Conservation (phyloP, 1,139 yeast species). For the Pneumocystis wakefieldiae region DNA sequence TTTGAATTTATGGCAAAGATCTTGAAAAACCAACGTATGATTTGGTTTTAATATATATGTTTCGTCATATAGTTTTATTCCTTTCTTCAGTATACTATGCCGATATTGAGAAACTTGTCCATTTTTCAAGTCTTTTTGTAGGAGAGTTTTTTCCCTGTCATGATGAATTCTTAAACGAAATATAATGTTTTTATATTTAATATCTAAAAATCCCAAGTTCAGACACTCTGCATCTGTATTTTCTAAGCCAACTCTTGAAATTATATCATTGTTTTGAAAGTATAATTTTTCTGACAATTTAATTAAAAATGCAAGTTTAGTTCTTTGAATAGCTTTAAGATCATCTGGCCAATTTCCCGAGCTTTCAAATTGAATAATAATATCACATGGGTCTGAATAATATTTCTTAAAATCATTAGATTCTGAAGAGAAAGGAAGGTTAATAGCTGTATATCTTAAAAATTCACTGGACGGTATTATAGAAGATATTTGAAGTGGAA, state of each 20-base stretch:
- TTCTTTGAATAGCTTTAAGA: constrained; percentile 63
- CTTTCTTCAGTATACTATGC: constrained; percentile 5
- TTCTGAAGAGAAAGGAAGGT: constrained; percentile 1
- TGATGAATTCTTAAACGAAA: constrained; percentile 16
- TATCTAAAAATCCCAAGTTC: constrained; percentile 13
- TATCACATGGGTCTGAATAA: constrained; percentile 27
- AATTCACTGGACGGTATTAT: constrained; percentile 55
- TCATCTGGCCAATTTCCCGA: constrained; percentile 96
- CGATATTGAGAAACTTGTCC: constrained; percentile 2
- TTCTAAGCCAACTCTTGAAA: constrained; percentile 11
- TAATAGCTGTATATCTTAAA: constrained; percentile 47
- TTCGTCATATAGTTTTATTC: constrained; percentile 26
- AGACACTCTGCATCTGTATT: constrained; percentile 1
- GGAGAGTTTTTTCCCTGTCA: constrained; percentile 16
- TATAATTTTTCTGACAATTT: constrained; percentile 48
- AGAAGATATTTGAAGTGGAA: constrained; percentile 62
- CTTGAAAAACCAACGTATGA: constrained; percentile 65
- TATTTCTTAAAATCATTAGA: not conserved
- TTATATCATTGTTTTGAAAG: constrained; percentile 10
- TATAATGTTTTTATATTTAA: constrained; percentile 13
- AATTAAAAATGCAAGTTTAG: constrained; percentile 76
- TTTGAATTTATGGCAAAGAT: constrained; percentile 58
- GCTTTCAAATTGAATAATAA: constrained; percentile 72
- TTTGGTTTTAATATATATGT: constrained; percentile 55
- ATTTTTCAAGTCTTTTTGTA: constrained; percentile 7